These are phyloP conservation scores for Arthrobotrys megalospora DNA, from an alignment of 2,329 filamentous ascomycete species.

Conservation along the genomic window DNA sequence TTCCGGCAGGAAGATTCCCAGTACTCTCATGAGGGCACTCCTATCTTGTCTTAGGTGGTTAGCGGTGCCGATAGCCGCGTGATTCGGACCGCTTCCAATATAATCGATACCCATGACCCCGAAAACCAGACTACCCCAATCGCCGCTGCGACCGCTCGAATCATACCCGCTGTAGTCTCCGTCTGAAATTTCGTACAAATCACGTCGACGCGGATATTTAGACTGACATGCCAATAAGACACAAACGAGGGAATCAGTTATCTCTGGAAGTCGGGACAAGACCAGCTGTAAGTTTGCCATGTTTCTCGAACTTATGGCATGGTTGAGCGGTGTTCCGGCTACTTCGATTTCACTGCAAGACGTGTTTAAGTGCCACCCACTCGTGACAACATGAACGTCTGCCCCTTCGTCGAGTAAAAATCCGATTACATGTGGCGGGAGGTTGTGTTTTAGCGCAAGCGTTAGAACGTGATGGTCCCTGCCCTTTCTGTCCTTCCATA, in stretches of 20 bases:
- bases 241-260: neutral
- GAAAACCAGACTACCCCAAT: too few relatives aligned
- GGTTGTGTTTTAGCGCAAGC: neutral
- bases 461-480: neutral
- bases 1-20: too few relatives aligned
- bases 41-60: too few relatives aligned
- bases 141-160: too few relatives aligned
- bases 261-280: neutral
- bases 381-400: neutral
- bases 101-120: too few relatives aligned
- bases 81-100: too few relatives aligned
- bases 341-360: neutral
- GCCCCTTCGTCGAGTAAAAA: constrained; percentile 1
- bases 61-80: too few relatives aligned
- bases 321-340: neutral
- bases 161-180: too few relatives aligned
- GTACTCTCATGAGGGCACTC: too few relatives aligned
- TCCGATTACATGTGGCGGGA: neutral
- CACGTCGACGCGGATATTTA: too few relatives aligned
- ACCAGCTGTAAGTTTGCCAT: neutral
- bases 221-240: neutral
- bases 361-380: too few relatives aligned
- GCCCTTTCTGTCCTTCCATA: neutral
- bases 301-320: neutral
- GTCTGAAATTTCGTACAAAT: too few relatives aligned